phyloP scores from a whole-genome alignment of 139 green algal genomes.

The Pleodorina starrii region DNA sequence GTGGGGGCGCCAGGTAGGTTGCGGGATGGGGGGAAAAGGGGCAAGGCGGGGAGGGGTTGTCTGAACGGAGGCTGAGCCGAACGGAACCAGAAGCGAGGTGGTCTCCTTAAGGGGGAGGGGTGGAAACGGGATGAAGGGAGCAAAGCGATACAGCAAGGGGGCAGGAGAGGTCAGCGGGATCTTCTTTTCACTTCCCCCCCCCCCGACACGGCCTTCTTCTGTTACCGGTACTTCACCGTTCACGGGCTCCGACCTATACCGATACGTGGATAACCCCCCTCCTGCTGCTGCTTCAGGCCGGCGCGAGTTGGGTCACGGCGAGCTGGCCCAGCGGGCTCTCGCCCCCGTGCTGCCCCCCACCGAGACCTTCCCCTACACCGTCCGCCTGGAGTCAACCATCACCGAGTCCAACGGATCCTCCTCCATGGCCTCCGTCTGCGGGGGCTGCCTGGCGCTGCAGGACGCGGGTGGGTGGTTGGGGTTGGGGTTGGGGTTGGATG shows the following conservation, averaged over 20 bases:
- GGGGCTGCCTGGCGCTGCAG: slow-evolving; percentile 92
- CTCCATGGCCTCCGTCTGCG: slow-evolving; percentile 98
- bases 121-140: too few species aligned
- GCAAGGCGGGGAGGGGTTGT: neutral
- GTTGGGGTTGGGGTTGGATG: neutral
- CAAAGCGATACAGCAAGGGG: too few species aligned
- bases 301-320: slow-evolving; percentile 93
- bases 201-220: too few species aligned
- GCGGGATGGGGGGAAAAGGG: neutral
- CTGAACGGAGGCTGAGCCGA: neutral
- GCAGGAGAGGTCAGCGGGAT: too few species aligned
- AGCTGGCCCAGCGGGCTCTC: slow-evolving; percentile 91
- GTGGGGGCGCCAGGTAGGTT: slow-evolving; percentile 66
- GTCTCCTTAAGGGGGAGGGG: too few species aligned
- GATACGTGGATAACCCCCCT: too few species aligned
- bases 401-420: slow-evolving; percentile 97
- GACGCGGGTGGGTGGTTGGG: slow-evolving; percentile 82
- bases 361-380: slow-evolving; percentile 83
- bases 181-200: too few species aligned
- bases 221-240: too few species aligned
- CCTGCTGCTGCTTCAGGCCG: too few species aligned
- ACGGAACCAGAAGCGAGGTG: too few species aligned
- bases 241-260: too few species aligned
- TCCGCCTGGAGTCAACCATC: slow-evolving; percentile 95
- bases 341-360: slow-evolving; percentile 80